Evolutionary conservation across 257 asterid species (phyloP), one percentile per base, ranked within the genome.

Genomic region (Catharanthus roseus): DNA sequence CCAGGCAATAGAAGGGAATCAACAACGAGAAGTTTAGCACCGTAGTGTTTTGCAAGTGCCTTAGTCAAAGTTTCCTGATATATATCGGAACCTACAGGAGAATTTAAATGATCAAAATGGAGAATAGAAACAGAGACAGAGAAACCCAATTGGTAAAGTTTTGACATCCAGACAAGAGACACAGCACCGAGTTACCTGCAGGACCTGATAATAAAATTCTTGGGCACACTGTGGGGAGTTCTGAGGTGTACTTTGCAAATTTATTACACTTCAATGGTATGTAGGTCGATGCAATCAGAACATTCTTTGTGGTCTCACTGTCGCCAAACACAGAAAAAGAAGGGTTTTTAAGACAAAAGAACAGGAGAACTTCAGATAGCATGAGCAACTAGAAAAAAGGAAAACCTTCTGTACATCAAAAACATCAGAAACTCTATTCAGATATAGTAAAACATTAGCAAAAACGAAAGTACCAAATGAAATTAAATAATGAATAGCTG

Each of bases 141-240:
- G 4, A 2, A 41, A 16, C 13, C 6, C 41, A 16, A 1, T 26
- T 10, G 63, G 26, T 6, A 56, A 62, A 62, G 34, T 7, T 62
- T 34, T 34, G 47, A 62, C 28, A 33, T 6, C 21, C 21, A 24
- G 64, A 36, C 12, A 23, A 3, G 29, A 11, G 61, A 38, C 42
- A 8, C 3, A 45, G 60, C 55, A 67, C 68, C 71, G 61, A 69
- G 62, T 70, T 75, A 92, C 98, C 97, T 85, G 87, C 88, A 53
- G 97, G 98, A 64, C 97, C 97, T 15, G 96, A 88, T 82, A 92
- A 83, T 68, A 90, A 77, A 67, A 92, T 86, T 77, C 97, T 78
- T 33, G 98, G 95, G 80, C 95, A 88, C 69, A 92, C 74, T 3
- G 90, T 80, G 56, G 95, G 85, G 76, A 92, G 97, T 68, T 75